phyloP scores from a whole-genome alignment of 2,329 filamentous ascomycete species.

The Colletotrichum acutatum region DNA sequence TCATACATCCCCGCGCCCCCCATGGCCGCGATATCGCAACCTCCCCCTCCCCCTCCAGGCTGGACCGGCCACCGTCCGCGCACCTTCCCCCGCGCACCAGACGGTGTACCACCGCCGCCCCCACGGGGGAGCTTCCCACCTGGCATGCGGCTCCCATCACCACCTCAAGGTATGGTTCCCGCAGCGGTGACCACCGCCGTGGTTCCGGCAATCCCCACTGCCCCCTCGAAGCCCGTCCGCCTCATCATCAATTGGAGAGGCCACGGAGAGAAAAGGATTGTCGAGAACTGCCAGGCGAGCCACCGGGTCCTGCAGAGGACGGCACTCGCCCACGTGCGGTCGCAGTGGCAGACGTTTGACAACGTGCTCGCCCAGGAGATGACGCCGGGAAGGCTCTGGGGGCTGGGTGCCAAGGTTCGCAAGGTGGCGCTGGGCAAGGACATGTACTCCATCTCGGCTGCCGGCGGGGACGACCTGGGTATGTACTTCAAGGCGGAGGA shows the following conservation, averaged over 20 bases:
- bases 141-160: constrained; percentile 10
- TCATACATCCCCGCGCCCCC: constrained; percentile 39
- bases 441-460: constrained; percentile 31
- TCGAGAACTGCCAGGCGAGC: constrained; percentile 39
- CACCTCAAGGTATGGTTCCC: background rate
- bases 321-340: constrained; percentile 25
- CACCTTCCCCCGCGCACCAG: constrained; percentile 32
- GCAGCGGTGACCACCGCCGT: background rate
- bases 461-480: constrained; percentile 17
- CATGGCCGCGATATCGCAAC: constrained; percentile 7
- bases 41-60: constrained; percentile 23
- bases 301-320: constrained; percentile 35
- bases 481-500: constrained; percentile 34
- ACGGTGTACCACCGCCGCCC: constrained; percentile 1
- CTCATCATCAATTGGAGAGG: constrained; percentile 43
- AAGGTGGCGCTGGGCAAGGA: constrained; percentile 29
- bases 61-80: constrained; percentile 24
- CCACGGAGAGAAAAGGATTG: constrained; percentile 44
- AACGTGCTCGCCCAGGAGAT: constrained; percentile 30
- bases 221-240: constrained; percentile 38
- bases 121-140: constrained; percentile 11
- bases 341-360: constrained; percentile 30
- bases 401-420: constrained; percentile 26
- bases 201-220: constrained; percentile 11
- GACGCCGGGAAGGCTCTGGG: constrained; percentile 28